Evolutionary conservation across 2,329 filamentous ascomycete species (phyloP), one percentile per base, ranked within the genome.

Genomic region (Neonectria coccinea): DNA sequence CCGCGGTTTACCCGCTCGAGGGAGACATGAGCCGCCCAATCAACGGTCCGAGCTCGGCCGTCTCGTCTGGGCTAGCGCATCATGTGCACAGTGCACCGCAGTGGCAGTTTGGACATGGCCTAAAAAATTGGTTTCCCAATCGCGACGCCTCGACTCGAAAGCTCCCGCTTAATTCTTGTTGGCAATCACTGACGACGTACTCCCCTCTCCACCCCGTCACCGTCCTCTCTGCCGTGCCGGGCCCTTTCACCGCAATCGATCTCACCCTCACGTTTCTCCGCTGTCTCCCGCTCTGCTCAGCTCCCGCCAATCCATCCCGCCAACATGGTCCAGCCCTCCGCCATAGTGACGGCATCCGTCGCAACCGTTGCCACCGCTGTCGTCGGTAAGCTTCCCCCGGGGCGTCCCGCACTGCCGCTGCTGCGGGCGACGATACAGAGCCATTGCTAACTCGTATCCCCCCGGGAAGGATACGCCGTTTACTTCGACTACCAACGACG

Each of bases 401-500:
- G 44, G 52, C 41, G 50, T 45, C 39, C n/a, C 10, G 20, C 54
- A 52, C 65, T 51, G 11, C 42, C 42, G 29, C 55, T 33, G 10
- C 22, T 20, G 27, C 18, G 41, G 52, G 11, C 31, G 36, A 36
- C 29, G 22, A 42, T 55, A 36, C 31, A 55, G 42, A 25, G 20
- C 11, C 47, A 52, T 68, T 57, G 62, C 71, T 73, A 67, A 73
- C 60, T 57, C 33, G 16, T 60, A 47, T 55, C 50, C 39, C 29
- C 59, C 51, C 36, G 47, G 44, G n/a, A 48, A 90, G 88, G 86
- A 71, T 91, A 91, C 74, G 88, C 85, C 68, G 78, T 87, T 72
- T 92, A 90, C 81, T 92, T 92, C 79, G 89, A 92, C 79, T 86
- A 89, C 76, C 85, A 87, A 76, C 86, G 89, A 72, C 88, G 89